Evolutionary conservation across 352 stramenopile species (phyloP).

Genomic region (Phytophthora ramorum): DNA sequence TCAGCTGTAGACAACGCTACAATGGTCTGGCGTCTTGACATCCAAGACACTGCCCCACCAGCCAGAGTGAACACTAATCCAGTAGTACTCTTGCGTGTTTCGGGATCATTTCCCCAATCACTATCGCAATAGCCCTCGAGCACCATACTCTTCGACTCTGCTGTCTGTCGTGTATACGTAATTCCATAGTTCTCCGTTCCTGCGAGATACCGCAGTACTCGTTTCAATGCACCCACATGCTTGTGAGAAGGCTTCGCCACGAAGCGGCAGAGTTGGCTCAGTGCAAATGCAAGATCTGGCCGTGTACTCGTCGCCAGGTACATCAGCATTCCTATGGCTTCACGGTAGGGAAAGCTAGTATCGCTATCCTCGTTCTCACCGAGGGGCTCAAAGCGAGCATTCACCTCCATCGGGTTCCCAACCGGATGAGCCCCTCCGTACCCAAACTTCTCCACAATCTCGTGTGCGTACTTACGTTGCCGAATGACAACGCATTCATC

Average conservation of each 20-base stretch:
- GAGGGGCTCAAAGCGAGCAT: background rate
- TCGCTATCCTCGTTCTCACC: background rate
- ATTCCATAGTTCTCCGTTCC: constrained; percentile 8
- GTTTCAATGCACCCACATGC: background rate
- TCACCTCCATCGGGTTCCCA: constrained; percentile 10
- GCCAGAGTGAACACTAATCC: too few species aligned
- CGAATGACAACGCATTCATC: background rate
- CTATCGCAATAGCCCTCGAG: constrained; percentile 1
- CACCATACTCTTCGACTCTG: background rate
- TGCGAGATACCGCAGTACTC: constrained; percentile 8
- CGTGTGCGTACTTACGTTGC: constrained; percentile 8
- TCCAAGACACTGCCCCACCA: constrained; percentile 4
- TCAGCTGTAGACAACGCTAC: constrained; percentile 6
- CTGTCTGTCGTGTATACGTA: background rate
- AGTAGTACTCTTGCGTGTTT: too few species aligned
- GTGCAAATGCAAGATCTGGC: constrained; percentile 11
- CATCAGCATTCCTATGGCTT: constrained; percentile 10
- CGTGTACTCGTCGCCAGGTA: constrained; percentile 9
- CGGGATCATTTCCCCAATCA: too few species aligned
- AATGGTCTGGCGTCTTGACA: constrained; percentile 1
- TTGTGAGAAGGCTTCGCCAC: background rate
- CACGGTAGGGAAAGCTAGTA: background rate
- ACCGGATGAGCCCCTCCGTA: constrained; percentile 21
- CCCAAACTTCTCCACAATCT: constrained; percentile 10
- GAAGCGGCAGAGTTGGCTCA: constrained; percentile 11